phyloP scores from a whole-genome alignment of 257 asterid genomes.

The Fraxinus cuspidata region DNA sequence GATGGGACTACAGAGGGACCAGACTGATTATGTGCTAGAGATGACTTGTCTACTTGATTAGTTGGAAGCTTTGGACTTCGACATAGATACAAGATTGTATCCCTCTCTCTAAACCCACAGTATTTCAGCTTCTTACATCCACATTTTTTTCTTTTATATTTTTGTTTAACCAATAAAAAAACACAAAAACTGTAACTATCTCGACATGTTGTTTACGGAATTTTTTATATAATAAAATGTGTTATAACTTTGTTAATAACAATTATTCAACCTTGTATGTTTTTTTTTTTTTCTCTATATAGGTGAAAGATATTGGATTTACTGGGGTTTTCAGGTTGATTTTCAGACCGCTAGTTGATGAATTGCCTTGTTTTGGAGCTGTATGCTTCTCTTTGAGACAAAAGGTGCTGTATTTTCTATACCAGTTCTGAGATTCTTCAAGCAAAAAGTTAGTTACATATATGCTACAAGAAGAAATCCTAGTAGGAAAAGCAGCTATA shows the following conservation, averaged over 20 bases:
- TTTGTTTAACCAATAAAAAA: background rate
- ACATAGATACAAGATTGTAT: background rate
- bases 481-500: background rate
- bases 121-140: background rate
- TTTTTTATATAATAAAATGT: background rate
- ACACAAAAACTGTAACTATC: background rate
- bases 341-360: conserved; percentile 89
- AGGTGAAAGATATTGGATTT: conserved; percentile 97
- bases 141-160: background rate
- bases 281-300: conserved; percentile 23
- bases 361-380: conserved; percentile 99
- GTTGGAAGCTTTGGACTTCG: background rate
- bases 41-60: background rate
- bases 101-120: background rate
- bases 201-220: background rate
- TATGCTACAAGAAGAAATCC: conserved; percentile 8
- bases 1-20: background rate
- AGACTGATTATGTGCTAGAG: background rate
- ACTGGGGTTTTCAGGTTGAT: conserved; percentile 98
- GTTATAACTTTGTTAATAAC: background rate
- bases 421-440: conserved; percentile 20
- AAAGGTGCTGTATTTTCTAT: conserved; percentile 51
- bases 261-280: background rate
- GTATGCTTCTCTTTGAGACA: conserved; percentile 83
- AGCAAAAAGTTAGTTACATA: conserved; percentile 7